phyloP scores from a whole-genome alignment of 164 flowering plant species.

The Chimonanthus praecox region DNA sequence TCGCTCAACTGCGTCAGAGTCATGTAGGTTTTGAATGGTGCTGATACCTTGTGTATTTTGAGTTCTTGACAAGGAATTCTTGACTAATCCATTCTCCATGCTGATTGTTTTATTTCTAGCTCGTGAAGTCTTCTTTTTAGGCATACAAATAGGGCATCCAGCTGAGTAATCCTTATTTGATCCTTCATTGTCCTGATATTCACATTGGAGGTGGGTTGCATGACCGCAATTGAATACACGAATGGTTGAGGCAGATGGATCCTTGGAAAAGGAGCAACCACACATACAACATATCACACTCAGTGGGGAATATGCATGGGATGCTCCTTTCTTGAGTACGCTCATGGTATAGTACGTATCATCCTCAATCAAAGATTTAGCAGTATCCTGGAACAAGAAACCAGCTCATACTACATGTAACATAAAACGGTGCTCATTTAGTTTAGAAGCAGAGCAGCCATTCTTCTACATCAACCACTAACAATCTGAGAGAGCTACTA shows the following conservation, averaged over 20 bases:
- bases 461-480: background rate
- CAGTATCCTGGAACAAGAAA: conserved; percentile 60
- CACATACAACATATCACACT: conserved; percentile 69
- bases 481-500: background rate
- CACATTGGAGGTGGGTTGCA: conserved; percentile 81
- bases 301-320: conserved; percentile 89
- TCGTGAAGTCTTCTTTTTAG: conserved; percentile 54
- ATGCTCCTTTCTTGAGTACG: conserved; percentile 80
- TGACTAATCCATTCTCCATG: conserved; percentile 47
- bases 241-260: conserved; percentile 39
- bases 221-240: conserved; percentile 88
- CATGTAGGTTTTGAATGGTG: conserved; percentile 34
- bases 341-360: conserved; percentile 89
- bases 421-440: background rate
- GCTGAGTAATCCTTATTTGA: conserved; percentile 26
- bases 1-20: conserved; percentile 51
- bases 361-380: conserved; percentile 88
- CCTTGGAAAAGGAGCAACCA: conserved; percentile 47
- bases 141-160: conserved; percentile 90
- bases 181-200: conserved; percentile 44
- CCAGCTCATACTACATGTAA: background rate
- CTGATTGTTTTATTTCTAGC: conserved; percentile 42
- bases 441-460: background rate
- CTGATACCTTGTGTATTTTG: conserved; percentile 32
- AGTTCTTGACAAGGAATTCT: conserved; percentile 33